Conservation (phyloP, 2,329 filamentous ascomycete species). For the Sporothrix variecibatus region DNA sequence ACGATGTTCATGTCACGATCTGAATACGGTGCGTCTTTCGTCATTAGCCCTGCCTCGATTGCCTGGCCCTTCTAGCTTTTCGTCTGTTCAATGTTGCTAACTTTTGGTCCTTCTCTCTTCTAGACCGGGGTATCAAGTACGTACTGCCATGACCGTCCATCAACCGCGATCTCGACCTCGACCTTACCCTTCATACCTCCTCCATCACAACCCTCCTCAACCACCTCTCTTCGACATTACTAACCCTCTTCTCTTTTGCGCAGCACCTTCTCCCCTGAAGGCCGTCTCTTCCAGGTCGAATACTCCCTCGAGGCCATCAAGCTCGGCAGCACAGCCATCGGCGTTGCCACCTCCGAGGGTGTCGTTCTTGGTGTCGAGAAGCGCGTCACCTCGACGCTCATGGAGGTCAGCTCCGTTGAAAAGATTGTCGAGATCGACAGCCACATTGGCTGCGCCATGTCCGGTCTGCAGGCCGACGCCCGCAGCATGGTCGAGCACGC, state of each 20-base stretch:
- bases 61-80: conserved; percentile 26
- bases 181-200: neutral
- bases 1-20: conserved; percentile 99
- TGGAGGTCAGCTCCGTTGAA: conserved; percentile 96
- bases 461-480: conserved; percentile 93
- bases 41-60: conserved; percentile 18
- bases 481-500: conserved; percentile 98
- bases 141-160: conserved; percentile 37
- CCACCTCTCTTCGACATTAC: too few species aligned
- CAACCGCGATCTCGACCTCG: neutral
- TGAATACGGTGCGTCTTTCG: conserved; percentile 79
- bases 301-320: conserved; percentile 99
- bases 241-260: conserved; percentile 30
- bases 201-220: neutral
- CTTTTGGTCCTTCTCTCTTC: conserved; percentile 3
- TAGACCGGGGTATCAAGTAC: conserved; percentile 97
- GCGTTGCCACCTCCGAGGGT: conserved; percentile 91
- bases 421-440: conserved; percentile 99
- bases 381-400: conserved; percentile 94
- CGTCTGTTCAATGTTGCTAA: conserved; percentile 8
- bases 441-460: conserved; percentile 99
- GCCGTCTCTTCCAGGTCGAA: conserved; percentile 99
- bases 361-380: conserved; percentile 98
- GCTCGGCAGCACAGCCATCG: conserved; percentile 96
- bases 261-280: conserved; percentile 99